A percentile compares a stretch with the other conserved stretches of the same genome.
Conservation (phyloP, 2,329 filamentous ascomycete species). For the Gaeumannomyces tritici region DNA sequence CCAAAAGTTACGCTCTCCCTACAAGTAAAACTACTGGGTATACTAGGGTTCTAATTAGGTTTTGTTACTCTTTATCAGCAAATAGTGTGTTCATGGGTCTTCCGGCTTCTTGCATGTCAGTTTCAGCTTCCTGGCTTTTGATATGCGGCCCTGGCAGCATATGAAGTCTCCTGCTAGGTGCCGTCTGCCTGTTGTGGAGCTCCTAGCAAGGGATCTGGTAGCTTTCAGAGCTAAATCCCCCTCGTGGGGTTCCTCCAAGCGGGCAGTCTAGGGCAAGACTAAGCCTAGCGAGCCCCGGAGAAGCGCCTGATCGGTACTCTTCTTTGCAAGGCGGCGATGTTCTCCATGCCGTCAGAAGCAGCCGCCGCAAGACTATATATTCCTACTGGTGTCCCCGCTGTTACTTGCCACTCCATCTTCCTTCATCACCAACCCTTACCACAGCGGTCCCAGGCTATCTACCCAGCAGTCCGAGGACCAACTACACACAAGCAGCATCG, state of each 20-base stretch:
- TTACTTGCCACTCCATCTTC: not conserved
- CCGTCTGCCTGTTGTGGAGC: not conserved
- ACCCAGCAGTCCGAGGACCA: not conserved
- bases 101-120: not conserved
- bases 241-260: too few species aligned
- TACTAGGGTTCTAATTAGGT: not conserved
- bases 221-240: not conserved
- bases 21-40: not conserved
- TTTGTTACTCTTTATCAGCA: too few species aligned
- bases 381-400: too few species aligned
- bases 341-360: too few species aligned
- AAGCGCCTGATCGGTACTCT: too few species aligned
- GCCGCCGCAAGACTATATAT: not conserved
- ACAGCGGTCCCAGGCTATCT: too few species aligned
- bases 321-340: too few species aligned
- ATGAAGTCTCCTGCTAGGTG: too few species aligned
- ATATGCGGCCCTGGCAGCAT: too few species aligned
- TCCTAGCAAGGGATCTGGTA: not conserved
- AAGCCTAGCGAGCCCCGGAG: too few species aligned
- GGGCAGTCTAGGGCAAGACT: too few species aligned
- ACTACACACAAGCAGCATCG: not conserved
- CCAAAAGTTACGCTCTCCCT: not conserved
- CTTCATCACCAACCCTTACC: not conserved
- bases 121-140: not conserved
- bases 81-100: too few species aligned